These are phyloP conservation scores for Ustilago lituana DNA, from an alignment of 1,284 basidiomycete species.

Conservation along the genomic window DNA sequence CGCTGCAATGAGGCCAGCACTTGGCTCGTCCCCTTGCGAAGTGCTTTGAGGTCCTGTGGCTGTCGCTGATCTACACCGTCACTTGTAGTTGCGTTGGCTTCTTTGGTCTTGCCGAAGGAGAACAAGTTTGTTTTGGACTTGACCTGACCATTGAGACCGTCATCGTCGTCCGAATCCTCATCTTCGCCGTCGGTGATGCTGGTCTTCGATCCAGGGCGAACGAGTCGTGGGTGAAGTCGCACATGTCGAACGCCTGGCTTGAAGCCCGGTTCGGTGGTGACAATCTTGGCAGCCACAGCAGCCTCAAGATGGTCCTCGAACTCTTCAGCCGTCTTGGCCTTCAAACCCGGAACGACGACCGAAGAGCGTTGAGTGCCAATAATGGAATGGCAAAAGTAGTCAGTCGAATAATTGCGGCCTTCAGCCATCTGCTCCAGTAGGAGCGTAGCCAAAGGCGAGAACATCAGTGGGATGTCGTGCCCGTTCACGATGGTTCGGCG, in stretches of 20 bases:
- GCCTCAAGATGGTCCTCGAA: conserved; percentile 40
- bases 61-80: conserved; percentile 2
- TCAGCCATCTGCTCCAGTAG: conserved; percentile 44
- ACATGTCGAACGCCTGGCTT: conserved; percentile 39
- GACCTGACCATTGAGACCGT: background rate
- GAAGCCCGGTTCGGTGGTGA: conserved; percentile 47
- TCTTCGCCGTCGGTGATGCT: conserved; percentile 19
- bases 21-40: conserved; percentile 27
- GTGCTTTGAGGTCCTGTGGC: conserved; percentile 11
- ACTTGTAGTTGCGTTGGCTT: background rate
- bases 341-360: conserved; percentile 15
- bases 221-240: conserved; percentile 33
- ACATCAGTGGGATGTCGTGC: conserved; percentile 28
- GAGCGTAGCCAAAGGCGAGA: conserved; percentile 27
- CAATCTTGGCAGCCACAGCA: conserved; percentile 41
- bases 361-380: conserved; percentile 19
- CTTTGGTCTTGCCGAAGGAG: conserved; percentile 7
- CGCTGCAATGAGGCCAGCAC: conserved; percentile 31
- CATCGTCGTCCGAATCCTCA: conserved; percentile 15
- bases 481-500: conserved; percentile 35
- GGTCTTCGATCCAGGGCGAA: conserved; percentile 19
- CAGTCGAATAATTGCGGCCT: conserved; percentile 46
- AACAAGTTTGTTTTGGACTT: conserved; percentile 6
- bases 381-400: conserved; percentile 47
- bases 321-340: conserved; percentile 23